Base-by-base conservation (phyloP, 1,284 basidiomycete genomes). In the Trametes sp. region DNA sequence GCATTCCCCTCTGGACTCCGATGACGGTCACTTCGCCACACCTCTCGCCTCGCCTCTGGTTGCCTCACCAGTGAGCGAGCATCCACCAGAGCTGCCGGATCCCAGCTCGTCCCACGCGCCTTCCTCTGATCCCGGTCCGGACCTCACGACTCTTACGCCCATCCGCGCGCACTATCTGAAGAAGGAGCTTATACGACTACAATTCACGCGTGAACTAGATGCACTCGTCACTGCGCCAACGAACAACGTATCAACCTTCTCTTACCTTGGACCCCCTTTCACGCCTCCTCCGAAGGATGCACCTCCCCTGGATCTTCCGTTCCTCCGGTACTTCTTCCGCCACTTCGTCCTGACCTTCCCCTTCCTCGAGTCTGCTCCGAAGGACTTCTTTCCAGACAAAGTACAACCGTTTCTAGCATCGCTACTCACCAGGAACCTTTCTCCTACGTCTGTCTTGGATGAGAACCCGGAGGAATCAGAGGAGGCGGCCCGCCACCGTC, bases 281-380 rank as follows among this genome's bases (percentile, higher is more conserved):
- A 81, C 85, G 7, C 85, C 92, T 0, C 86, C 90, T 48, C 88
- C 88, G 33, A 82, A 85, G 66, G 82, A 86, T 70, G 82, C 87
- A 0, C 82, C 83, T 8, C 73, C 69, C 8, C 76, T 89, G 54
- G 93, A 96, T 76, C 83, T 98, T 19, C 96, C 96, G 3, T 91
- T 98, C 73, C 79, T 98, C 65, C 85, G 88, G 33, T 97, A 91
- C 80, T 85, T 96, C 72, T 96, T 98, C 75, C 87, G 92, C 60
- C 93, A 95, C 74, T 98, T 95, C 74, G 83, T 98, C 63, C 83
- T 98, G 59, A 92, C 95, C 0, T 98, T 98, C 74, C 96, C 96
- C 13, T 97, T 98, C 81, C 88, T 98, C 74, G 86, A 88, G 50
- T 81, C 90, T 0, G 94, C 94, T 0, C 94, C 94, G 0, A 87